A percentile compares a stretch with the other conserved stretches of the same genome.
Conservation (phyloP, 345 rosid genomes). For the Hibiscus trionum region DNA sequence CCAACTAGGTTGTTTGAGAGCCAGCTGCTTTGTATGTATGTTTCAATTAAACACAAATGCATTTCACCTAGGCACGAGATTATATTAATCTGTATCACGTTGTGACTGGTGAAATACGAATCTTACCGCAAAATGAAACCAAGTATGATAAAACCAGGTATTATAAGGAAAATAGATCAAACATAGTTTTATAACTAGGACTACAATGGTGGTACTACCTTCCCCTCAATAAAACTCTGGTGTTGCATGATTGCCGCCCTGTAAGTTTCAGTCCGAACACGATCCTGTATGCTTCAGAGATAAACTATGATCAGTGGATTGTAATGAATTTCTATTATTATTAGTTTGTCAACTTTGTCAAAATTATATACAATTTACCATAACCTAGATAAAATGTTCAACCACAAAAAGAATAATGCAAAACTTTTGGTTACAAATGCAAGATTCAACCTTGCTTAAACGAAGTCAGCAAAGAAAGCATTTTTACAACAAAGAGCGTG, state of each 20-base stretch:
- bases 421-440: neutral
- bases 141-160: neutral
- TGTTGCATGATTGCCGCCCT: conserved; percentile 76
- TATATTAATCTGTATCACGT: neutral
- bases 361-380: neutral
- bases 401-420: neutral
- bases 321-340: neutral
- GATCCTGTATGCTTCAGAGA: conserved; percentile 50
- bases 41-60: neutral
- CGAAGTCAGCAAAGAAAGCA: neutral
- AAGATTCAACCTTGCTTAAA: neutral
- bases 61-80: neutral
- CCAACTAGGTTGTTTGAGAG: neutral
- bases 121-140: neutral
- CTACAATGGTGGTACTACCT: conserved; percentile 44
- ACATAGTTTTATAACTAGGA: conserved; percentile 3
- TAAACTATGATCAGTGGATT: conserved; percentile 9
- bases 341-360: no score
- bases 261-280: conserved; percentile 77
- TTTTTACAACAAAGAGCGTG: neutral
- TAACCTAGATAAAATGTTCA: neutral
- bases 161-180: neutral
- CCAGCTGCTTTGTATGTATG: neutral
- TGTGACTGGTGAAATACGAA: neutral
- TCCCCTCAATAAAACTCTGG: conserved; percentile 74